Base-by-base conservation (phyloP, 768 basidiomycete species). In the Stropharia rugosoannulata region DNA sequence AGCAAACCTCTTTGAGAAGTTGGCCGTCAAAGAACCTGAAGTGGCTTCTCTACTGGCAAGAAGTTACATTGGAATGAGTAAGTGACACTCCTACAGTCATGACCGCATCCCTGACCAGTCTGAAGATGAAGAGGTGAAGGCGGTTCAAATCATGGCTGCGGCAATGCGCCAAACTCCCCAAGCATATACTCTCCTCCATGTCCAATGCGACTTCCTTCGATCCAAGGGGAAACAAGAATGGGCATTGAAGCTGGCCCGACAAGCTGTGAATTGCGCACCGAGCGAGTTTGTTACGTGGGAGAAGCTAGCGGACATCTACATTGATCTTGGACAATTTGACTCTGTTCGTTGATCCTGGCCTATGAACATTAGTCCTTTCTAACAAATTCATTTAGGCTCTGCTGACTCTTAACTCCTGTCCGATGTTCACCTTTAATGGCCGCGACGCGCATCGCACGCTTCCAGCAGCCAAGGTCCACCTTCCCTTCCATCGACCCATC, bases 231-330 rank as follows among this genome's bases (percentile, higher is more conserved):
- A 87, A 65, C 68, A 77, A 37, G 90, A 90, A 29, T 98, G 93
- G 93, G 95, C 95, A 0, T 79, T 95, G 55, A 89, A 93, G 66
- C 75, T 99, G 37, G 96, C 96, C 0, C 83, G 84, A 59, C 93
- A 98, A 66, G 97, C 97, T 0, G 97, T 98, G 67, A 98, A 98
- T 62, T 96, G 95, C 62, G 97, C 97, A 0, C 97, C 97, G 5
- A 95, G 92, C 75, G 97, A 99, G 70, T 98, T 99, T 61, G 91
- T 97, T 16, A 98, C 96, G 0, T 99, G 97, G 95, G 95, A 98
- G 66, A 98, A 97, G 73, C 75, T 98, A 63, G 95, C 96, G 0
- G 93, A 98, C 60, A 74, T 96, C 50, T 97, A 96, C 67, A 95
- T 98, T 45, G 95, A 98, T 57, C 74, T 90, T 43, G 86, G 86